A percentile compares a stretch with the other conserved stretches of the same genome.
These are phyloP conservation scores for Phaffomyces antillensis DNA, from an alignment of 805 yeast genomes.

Conservation along the genomic window DNA sequence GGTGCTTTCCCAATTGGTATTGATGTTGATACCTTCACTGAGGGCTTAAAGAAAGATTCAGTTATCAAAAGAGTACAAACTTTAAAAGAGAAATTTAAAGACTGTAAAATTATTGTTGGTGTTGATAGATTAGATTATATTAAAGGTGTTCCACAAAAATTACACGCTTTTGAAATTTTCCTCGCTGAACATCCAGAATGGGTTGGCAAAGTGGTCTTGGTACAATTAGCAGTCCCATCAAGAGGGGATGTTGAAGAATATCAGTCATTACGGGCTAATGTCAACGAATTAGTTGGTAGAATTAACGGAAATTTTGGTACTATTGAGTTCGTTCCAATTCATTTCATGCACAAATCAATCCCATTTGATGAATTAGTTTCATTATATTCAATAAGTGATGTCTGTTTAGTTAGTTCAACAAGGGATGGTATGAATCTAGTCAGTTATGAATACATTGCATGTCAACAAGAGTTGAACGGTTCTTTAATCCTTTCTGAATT, in stretches of 20 bases:
- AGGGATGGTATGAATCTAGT: slow-evolving; percentile 99
- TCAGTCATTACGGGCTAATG: slow-evolving; percentile 86
- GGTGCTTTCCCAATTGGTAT: slow-evolving; percentile 99
- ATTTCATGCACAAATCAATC: slow-evolving; percentile 87
- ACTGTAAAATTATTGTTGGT: slow-evolving; percentile 85
- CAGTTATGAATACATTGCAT: slow-evolving; percentile 92
- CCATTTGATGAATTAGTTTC: slow-evolving; percentile 90
- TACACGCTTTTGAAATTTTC: slow-evolving; percentile 93
- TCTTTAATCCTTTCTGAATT: slow-evolving; percentile 85
- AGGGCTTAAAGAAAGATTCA: slow-evolving; percentile 56
- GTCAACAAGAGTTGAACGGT: slow-evolving; percentile 83
- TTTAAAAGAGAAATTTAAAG: slow-evolving; percentile 60
- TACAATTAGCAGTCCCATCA: slow-evolving; percentile 96
- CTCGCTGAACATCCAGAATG: slow-evolving; percentile 92
- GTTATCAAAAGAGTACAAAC: slow-evolving; percentile 63
- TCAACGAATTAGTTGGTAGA: slow-evolving; percentile 93
- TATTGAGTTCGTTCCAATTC: slow-evolving; percentile 95
- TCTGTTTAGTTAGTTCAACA: slow-evolving; percentile 87
- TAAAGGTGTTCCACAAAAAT: slow-evolving; percentile 96
- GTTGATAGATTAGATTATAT: slow-evolving; percentile 95
- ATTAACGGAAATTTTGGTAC: slow-evolving; percentile 96
- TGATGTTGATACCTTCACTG: slow-evolving; percentile 84
- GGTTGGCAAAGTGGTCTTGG: slow-evolving; percentile 93
- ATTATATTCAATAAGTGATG: slow-evolving; percentile 78
- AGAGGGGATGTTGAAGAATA: slow-evolving; percentile 98